Percentiles rank a stretch among this genome's conserved stretches.
Evolutionary conservation across 768 basidiomycete species (phyloP).

Genomic region (Hygrocybe punicea): DNA sequence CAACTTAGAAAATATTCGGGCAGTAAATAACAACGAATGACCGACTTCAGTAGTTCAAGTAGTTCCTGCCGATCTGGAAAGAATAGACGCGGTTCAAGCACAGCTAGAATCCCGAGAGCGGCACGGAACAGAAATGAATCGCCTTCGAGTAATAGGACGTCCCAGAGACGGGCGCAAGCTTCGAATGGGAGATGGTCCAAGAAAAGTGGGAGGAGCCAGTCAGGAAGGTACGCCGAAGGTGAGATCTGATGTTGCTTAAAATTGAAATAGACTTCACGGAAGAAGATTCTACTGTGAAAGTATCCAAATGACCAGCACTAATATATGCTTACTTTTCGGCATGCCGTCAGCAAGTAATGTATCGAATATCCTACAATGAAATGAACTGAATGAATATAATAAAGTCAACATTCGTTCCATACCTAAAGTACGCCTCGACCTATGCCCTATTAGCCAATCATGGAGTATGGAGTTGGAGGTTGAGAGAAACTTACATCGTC

Average conservation of each 20-base stretch:
- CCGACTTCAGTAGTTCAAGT: constrained; percentile 71
- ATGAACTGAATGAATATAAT: constrained; percentile 9
- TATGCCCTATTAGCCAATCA: constrained; percentile 28
- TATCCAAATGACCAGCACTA: not conserved
- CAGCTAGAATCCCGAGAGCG: constrained; percentile 75
- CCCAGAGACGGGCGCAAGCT: constrained; percentile 85
- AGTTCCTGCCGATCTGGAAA: constrained; percentile 82
- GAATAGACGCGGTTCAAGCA: constrained; percentile 82
- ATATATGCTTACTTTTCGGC: constrained; percentile 73
- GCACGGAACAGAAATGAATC: constrained; percentile 87
- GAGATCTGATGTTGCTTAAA: constrained; percentile 92
- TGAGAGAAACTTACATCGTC: constrained; percentile 65
- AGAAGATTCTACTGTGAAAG: not conserved
- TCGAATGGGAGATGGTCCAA: constrained; percentile 88
- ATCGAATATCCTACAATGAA: constrained; percentile 71
- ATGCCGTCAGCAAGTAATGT: constrained; percentile 88
- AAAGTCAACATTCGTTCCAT: constrained; percentile 8
- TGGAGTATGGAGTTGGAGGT: not conserved
- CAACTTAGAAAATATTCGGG: too few species aligned
- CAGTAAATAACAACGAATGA: constrained; percentile 5
- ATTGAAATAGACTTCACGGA: constrained; percentile 76
- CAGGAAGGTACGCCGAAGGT: constrained; percentile 75
- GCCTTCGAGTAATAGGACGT: constrained; percentile 81
- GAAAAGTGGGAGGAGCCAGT: constrained; percentile 81
- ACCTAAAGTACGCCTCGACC: constrained; percentile 93